Evolutionary conservation across 495 filamentous ascomycete species (phyloP).

Genomic region (Xylaria grammica): DNA sequence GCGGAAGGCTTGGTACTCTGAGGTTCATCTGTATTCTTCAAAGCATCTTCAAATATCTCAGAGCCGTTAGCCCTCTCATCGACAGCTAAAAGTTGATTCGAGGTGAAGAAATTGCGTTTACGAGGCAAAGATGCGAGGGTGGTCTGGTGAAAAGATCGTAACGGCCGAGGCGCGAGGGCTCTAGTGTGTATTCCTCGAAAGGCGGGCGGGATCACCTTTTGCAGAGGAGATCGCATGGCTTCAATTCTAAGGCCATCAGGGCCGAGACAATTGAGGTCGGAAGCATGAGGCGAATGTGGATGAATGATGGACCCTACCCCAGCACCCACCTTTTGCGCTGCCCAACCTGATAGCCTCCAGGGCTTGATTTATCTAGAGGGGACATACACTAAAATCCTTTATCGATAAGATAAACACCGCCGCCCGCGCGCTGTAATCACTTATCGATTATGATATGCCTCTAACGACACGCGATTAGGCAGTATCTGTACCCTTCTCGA

Average conservation of each 20-base stretch:
- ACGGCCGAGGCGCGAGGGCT: constrained; percentile 18
- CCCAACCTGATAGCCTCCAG: no score
- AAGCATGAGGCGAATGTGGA: neutral
- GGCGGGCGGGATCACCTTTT: constrained; percentile 29
- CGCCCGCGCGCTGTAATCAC: no score
- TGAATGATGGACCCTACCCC: no score
- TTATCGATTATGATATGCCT: no score
- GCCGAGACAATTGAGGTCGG: neutral
- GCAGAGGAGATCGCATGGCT: constrained; percentile 34
- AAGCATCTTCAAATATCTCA: constrained; percentile 14
- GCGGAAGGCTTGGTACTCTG: constrained; percentile 19
- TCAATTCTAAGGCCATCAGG: constrained; percentile 20
- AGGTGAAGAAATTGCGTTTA: constrained; percentile 48
- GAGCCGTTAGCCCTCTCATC: constrained; percentile 29
- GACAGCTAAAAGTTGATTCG: constrained; percentile 42
- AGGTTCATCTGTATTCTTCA: constrained; percentile 10
- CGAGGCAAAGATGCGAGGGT: constrained; percentile 35
- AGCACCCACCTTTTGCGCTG: no score
- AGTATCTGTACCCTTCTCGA: no score
- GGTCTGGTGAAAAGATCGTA: constrained; percentile 39
- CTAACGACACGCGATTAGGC: no score
- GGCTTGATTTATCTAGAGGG: no score
- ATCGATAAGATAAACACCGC: neutral
- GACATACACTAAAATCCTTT: neutral
- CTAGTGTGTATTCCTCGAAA: constrained; percentile 33